These are phyloP conservation scores for Trichophyton equinum DNA, from an alignment of 2,329 filamentous ascomycete species.

Conservation along the genomic window DNA sequence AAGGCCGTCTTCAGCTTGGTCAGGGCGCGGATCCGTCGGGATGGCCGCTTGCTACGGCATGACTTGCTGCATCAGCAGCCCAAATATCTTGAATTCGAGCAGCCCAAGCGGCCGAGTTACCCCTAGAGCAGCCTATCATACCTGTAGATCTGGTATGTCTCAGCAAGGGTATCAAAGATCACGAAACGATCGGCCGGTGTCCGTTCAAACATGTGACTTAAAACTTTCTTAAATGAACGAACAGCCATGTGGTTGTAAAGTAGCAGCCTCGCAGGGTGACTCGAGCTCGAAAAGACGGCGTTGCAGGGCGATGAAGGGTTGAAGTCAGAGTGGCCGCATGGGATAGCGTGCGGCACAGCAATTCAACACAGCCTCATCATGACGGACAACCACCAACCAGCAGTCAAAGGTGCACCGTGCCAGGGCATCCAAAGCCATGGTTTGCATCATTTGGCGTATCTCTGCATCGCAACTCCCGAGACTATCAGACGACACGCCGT, in stretches of 20 bases:
- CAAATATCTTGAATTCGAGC: not conserved
- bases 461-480: not conserved
- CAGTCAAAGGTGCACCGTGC: not conserved
- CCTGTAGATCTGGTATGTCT: not conserved
- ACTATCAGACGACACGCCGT: not conserved
- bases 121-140: not conserved
- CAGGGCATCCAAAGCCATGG: not conserved
- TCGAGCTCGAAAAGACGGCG: not conserved
- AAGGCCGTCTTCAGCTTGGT: not conserved
- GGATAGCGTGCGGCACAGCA: conserved; percentile 3
- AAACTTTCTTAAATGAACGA: not conserved
- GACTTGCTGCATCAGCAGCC: not conserved
- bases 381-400: not conserved
- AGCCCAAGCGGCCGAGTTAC: not conserved
- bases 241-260: not conserved
- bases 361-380: not conserved
- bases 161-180: not conserved
- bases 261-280: not conserved
- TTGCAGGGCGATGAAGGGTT: not conserved
- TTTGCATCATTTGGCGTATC: not conserved
- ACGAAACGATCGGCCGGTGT: conserved; percentile 3
- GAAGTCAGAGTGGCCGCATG: conserved; percentile 1
- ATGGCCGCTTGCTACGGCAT: not conserved
- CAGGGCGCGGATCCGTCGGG: not conserved
- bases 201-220: conserved; percentile 1